Evolutionary conservation across 1,284 basidiomycete species (phyloP), one percentile per base, ranked within the genome.

Genomic region (Sanghuangporus sanghuang): DNA sequence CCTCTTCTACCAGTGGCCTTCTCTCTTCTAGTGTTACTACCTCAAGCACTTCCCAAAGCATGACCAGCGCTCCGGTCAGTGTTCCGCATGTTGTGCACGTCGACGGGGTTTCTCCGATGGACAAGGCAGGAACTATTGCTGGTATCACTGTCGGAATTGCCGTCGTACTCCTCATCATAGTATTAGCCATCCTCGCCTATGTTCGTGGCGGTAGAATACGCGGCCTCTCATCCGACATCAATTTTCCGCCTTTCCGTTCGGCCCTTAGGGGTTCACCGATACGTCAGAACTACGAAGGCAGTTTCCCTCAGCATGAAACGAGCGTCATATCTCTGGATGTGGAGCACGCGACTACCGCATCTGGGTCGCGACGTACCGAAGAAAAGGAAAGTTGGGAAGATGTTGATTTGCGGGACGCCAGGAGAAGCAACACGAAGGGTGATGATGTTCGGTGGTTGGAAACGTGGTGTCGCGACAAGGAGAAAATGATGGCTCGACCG

Each of bases 401-500:
- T 7, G 46, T 62, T n/a, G 56, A 62, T 35, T 12, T 57, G 16
- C 14, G 36, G 9, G 61, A 49, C 23, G 32, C 46, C 23, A 57
- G 44, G 46, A 62, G 23, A 16, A 32, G 36, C 2, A 21, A 44
- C n/a, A 42, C 50, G 21, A 36, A 57, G 23, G 38, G 36, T 23
- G 60, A 50, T 32, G 44, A 61, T 18, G 64, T 55, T 6, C 59
- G 42, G 21, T 65, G 64, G 64, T 40, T 65, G 48, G 54, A 62
- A 23, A 18, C 50, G 9, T 65, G 64, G 64, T 21, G 56, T 12
- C 39, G 50, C 38, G 59, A 55, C 12, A 61, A 58, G 38, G 59
- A 57, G 38, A 16, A 18, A 36, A 53, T 53, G 36, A 27, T 58
- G 27, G 11, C 44, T 21, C 35, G 42, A 46, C 42, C 56, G 2